Evolutionary conservation across 768 basidiomycete genomes (phyloP).

Genomic region (Pulveroboletus frians): DNA sequence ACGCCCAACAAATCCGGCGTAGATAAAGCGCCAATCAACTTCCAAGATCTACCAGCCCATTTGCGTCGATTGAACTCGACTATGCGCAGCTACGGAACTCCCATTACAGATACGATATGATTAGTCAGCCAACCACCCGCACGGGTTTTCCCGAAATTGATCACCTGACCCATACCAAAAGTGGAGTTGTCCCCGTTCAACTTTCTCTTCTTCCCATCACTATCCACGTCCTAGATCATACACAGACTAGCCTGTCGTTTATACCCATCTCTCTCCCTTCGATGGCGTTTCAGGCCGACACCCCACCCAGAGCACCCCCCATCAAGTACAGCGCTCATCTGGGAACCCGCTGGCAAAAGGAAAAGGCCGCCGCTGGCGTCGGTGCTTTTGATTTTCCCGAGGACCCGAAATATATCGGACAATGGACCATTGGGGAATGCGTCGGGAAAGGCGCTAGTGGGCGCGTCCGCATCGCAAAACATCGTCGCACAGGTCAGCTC

Average conservation of each 20-base stretch:
- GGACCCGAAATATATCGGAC: conserved; percentile 83
- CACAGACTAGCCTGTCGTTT: conserved; percentile 12
- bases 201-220: conserved; percentile 8
- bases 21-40: conserved; percentile 10
- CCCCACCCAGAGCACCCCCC: conserved; percentile 68
- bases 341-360: conserved; percentile 84
- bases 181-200: background rate
- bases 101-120: too few relatives aligned
- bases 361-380: conserved; percentile 74
- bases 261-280: background rate
- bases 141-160: background rate
- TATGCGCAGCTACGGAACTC: too few relatives aligned
- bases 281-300: conserved; percentile 36
- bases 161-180: background rate
- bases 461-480: conserved; percentile 90
- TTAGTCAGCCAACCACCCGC: background rate
- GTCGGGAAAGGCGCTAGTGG: conserved; percentile 93
- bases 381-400: conserved; percentile 75
- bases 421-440: conserved; percentile 91
- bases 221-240: conserved; percentile 1
- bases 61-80: too few relatives aligned
- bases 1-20: background rate
- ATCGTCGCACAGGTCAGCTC: conserved; percentile 79
- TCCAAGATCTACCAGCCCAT: background rate
- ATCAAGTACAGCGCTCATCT: conserved; percentile 63